Evolutionary conservation across 257 asterid species (phyloP).

Genomic region (Oldenlandia corymbosa): DNA sequence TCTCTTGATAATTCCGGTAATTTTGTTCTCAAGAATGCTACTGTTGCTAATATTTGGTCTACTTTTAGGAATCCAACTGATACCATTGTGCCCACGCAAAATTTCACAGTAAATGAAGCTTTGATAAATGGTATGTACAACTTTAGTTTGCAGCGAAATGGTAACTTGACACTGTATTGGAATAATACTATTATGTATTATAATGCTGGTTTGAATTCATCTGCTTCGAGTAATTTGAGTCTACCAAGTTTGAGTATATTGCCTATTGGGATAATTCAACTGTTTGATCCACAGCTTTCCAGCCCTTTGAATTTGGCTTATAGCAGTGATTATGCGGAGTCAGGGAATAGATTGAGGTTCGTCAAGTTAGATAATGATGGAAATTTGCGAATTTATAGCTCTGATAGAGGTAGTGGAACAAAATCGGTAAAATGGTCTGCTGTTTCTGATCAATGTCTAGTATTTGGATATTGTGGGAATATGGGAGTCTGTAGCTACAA

Average conservation of each 20-base stretch:
- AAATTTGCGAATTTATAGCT: conserved; percentile 69
- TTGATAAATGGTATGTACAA: conserved; percentile 52
- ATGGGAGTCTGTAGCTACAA: conserved; percentile 72
- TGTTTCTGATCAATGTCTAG: conserved; percentile 68
- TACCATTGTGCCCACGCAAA: conserved; percentile 57
- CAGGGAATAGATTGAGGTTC: conserved; percentile 49
- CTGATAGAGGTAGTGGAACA: conserved; percentile 40
- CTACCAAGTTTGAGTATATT: conserved; percentile 45
- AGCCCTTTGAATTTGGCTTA: conserved; percentile 39
- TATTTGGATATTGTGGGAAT: conserved; percentile 78
- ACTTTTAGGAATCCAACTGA: conserved; percentile 70
- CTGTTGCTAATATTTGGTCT: conserved; percentile 55
- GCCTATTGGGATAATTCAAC: conserved; percentile 47
- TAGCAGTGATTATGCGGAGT: conserved; percentile 61
- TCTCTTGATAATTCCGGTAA: conserved; percentile 58
- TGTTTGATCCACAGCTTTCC: conserved; percentile 40
- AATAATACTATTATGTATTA: conserved; percentile 44
- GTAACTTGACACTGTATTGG: conserved; percentile 68
- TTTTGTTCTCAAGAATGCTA: conserved; percentile 47
- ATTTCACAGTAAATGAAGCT: conserved; percentile 23
- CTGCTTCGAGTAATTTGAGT: conserved; percentile 29
- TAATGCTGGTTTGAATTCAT: conserved; percentile 59
- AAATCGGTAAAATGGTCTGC: conserved; percentile 64
- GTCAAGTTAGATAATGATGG: conserved; percentile 67
- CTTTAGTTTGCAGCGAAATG: conserved; percentile 34